phyloP scores from a whole-genome alignment of 805 yeast genomes.

The Nakazawaea ambrosiae region DNA sequence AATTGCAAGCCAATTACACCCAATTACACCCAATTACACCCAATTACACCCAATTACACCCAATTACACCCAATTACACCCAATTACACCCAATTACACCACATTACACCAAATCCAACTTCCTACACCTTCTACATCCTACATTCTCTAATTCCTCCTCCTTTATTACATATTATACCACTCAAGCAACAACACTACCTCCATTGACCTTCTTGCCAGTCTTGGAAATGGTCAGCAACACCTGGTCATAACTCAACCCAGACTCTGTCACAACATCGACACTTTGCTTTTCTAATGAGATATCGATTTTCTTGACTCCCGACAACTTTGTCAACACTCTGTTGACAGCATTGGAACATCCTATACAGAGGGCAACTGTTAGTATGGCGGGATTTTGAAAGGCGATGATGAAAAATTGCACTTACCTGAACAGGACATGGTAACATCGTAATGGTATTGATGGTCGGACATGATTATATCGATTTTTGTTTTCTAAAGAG shows the following conservation, averaged over 20 bases:
- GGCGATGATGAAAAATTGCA: constrained; percentile 4
- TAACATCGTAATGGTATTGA: constrained; percentile 73
- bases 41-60: too few relatives aligned
- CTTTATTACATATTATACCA: too few relatives aligned
- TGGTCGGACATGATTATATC: constrained; percentile 48
- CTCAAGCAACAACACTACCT: constrained; percentile 48
- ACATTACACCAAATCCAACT: too few relatives aligned
- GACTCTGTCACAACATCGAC: constrained; percentile 67
- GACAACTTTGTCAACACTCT: constrained; percentile 63
- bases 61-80: too few relatives aligned
- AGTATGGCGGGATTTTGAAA: background rate
- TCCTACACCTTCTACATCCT: too few relatives aligned
- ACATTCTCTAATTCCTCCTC: too few relatives aligned
- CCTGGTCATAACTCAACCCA: constrained; percentile 61
- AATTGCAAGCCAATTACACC: too few relatives aligned
- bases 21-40: too few relatives aligned
- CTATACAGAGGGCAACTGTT: constrained; percentile 23
- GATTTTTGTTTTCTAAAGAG: too few relatives aligned
- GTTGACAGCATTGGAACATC: constrained; percentile 84
- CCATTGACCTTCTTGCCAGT: constrained; percentile 80
- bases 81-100: too few relatives aligned
- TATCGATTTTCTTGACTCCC: constrained; percentile 68
- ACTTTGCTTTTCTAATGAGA: constrained; percentile 72
- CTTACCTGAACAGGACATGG: constrained; percentile 73
- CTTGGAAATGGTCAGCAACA: constrained; percentile 74